Percentiles rank a stretch among this genome's conserved stretches.
These are phyloP conservation scores for Saraca asoca DNA, from an alignment of 331 rosid species.

Conservation along the genomic window DNA sequence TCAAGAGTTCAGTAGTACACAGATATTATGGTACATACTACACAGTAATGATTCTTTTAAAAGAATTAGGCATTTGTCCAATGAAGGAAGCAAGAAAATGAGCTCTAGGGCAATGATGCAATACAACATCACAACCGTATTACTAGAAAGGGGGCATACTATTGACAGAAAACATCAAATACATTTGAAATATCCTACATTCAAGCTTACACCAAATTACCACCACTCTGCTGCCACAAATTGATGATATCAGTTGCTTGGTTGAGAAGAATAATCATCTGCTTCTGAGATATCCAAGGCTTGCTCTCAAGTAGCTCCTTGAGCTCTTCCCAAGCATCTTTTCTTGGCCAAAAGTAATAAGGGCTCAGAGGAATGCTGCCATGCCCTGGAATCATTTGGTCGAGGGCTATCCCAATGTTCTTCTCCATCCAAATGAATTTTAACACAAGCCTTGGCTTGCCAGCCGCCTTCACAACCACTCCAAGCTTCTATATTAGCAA, in stretches of 20 bases:
- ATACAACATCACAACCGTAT: conserved; percentile 26
- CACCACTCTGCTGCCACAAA: conserved; percentile 99
- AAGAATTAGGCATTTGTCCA: conserved; percentile 27
- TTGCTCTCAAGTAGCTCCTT: conserved; percentile 92
- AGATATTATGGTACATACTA: background rate
- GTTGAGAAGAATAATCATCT: conserved; percentile 97
- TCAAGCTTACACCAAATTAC: conserved; percentile 59
- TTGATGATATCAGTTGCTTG: conserved; percentile 97
- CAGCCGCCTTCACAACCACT: conserved; percentile 80
- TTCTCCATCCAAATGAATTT: conserved; percentile 99
- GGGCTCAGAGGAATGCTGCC: conserved; percentile 93
- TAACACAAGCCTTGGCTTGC: conserved; percentile 77
- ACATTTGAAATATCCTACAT: conserved; percentile 24
- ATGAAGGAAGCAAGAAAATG: conserved; percentile 25
- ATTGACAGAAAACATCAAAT: conserved; percentile 30
- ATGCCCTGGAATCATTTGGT: conserved; percentile 78
- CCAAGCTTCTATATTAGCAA: conserved; percentile 67
- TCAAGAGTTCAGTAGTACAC: background rate
- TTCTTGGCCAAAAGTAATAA: conserved; percentile 97
- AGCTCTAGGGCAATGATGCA: conserved; percentile 14
- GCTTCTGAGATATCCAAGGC: conserved; percentile 98
- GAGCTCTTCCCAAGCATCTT: conserved; percentile 99
- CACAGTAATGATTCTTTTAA: conserved; percentile 27
- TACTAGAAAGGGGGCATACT: conserved; percentile 24
- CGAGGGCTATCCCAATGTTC: conserved; percentile 90